Base-by-base conservation (phyloP, 2,329 filamentous ascomycete species). In the Diaporthe ilicicola region DNA sequence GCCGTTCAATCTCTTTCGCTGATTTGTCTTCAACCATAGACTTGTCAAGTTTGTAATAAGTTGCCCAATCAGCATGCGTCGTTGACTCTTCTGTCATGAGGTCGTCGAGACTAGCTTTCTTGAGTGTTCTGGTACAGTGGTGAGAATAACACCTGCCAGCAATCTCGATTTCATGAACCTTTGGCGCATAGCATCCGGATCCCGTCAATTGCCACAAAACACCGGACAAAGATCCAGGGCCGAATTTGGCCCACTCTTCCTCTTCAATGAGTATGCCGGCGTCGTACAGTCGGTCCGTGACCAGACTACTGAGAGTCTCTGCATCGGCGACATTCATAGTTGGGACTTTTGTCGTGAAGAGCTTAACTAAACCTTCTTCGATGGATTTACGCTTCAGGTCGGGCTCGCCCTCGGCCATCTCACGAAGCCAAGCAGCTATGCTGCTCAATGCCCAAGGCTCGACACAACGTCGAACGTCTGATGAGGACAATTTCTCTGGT, bases 311-410 rank as follows among this genome's bases (percentile, higher is more conserved):
- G 65, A 99, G 85, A 1, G 91, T 92, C 79, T 99, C 96, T 0
- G 96, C 96, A 84, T 99, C 97, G 7, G 95, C 95, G 51, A 96
- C 95, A 76, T 99, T 98, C 94, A 99, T 98, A 0, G 94, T 99
- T 0, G 96, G 95, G 0, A 99, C 94, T 81, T 98, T 98, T 82
- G 93, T 89, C 1, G 94, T 97, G 80, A 99, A 98, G 8, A 99
- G 85, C 37, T 91, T 93, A 51, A 97, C 91, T 51, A 99, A 86
- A 2, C 94, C 95, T 75, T 98, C 95, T 71, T 94, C 92, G 65
- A 99, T 91, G 1, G 93, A 91, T 77, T 94, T 93, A 78, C 93
- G 90, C 78, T 93, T 94, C 56, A 99, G 84, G 80, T 99, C 94
- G 13, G 92, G 90, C 78, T 98, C 95, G 48, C 95, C 95, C 76